Conservation (phyloP, 2,329 filamentous ascomycete genomes). For the Colletotrichum euphorbiae region DNA sequence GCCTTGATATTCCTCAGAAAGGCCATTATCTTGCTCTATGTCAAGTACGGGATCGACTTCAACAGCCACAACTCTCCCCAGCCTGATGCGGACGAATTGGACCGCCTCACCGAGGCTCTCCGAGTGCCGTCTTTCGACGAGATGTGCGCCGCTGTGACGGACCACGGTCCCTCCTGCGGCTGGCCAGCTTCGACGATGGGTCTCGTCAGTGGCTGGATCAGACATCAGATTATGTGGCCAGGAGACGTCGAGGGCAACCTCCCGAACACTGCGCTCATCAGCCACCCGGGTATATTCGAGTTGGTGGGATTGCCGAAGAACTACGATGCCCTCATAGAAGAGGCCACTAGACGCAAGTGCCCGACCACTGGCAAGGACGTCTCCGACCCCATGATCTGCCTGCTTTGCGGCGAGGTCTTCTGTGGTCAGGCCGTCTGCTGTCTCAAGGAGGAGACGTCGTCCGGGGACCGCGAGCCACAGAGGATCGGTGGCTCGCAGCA, state of each 20-base stretch:
- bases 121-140: slow-evolving; percentile 83
- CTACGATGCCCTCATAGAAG: slow-evolving; percentile 92
- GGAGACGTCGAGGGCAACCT: slow-evolving; percentile 41
- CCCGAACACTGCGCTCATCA: slow-evolving; percentile 61
- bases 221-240: slow-evolving; percentile 65
- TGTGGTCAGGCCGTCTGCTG: slow-evolving; percentile 96
- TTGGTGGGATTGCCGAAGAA: slow-evolving; percentile 91
- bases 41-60: slow-evolving; percentile 90
- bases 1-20: slow-evolving; percentile 93
- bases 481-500: slow-evolving; percentile 87
- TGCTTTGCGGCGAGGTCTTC: slow-evolving; percentile 97
- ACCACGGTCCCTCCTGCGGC: slow-evolving; percentile 56
- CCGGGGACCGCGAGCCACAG: slow-evolving; percentile 53
- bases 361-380: slow-evolving; percentile 93
- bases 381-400: slow-evolving; percentile 88
- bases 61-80: slow-evolving; percentile 73
- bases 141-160: slow-evolving; percentile 73
- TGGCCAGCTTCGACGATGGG: slow-evolving; percentile 60
- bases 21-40: slow-evolving; percentile 82
- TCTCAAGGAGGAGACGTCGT: slow-evolving; percentile 69
- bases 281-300: slow-evolving; percentile 94
- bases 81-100: slow-evolving; percentile 79
- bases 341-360: slow-evolving; percentile 85
- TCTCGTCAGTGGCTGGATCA: slow-evolving; percentile 78
- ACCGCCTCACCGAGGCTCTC: slow-evolving; percentile 81